phyloP scores from a whole-genome alignment of 2,329 filamentous ascomycete genomes.

The Talaromyces sp. region DNA sequence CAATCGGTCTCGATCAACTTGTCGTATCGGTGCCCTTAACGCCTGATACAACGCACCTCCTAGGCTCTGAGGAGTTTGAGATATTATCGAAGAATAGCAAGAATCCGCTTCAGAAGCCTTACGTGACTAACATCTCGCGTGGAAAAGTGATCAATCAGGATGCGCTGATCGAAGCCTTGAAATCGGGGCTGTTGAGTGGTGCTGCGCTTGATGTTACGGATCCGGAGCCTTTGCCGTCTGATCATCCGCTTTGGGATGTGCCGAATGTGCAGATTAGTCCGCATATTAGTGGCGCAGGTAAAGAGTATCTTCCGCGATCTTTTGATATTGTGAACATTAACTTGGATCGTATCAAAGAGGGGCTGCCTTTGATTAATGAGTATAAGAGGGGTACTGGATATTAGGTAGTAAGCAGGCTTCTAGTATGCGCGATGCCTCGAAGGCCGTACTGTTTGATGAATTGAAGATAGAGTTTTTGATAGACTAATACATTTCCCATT shows the following conservation, averaged over 20 bases:
- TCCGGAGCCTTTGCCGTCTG: constrained; percentile 71
- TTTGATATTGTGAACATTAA: constrained; percentile 63
- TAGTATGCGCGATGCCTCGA: too few species aligned
- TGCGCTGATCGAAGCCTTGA: constrained; percentile 65
- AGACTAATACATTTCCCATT: too few species aligned
- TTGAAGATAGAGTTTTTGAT: too few species aligned
- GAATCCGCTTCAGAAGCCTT: constrained; percentile 51
- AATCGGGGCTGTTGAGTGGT: constrained; percentile 58
- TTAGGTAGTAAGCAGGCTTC: too few species aligned
- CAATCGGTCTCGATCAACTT: constrained; percentile 59
- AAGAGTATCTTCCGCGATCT: constrained; percentile 58
- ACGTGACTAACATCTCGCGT: constrained; percentile 72
- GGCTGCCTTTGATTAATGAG: constrained; percentile 62
- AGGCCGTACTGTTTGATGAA: too few species aligned
- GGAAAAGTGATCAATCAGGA: constrained; percentile 65
- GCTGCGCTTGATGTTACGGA: constrained; percentile 79
- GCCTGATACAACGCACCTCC: constrained; percentile 55
- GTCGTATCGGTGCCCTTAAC: constrained; percentile 62
- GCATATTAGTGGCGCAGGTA: constrained; percentile 62
- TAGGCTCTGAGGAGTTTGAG: constrained; percentile 58
- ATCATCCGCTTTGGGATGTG: constrained; percentile 69
- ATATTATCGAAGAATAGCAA: constrained; percentile 48
- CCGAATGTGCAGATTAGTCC: constrained; percentile 71
- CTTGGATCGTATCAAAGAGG: constrained; percentile 55
- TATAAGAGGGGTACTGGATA: constrained; percentile 65